A percentile compares a stretch with the other conserved stretches of the same genome.
phyloP scores from a whole-genome alignment of 2,329 filamentous ascomycete genomes.

The Diaporthe eres region DNA sequence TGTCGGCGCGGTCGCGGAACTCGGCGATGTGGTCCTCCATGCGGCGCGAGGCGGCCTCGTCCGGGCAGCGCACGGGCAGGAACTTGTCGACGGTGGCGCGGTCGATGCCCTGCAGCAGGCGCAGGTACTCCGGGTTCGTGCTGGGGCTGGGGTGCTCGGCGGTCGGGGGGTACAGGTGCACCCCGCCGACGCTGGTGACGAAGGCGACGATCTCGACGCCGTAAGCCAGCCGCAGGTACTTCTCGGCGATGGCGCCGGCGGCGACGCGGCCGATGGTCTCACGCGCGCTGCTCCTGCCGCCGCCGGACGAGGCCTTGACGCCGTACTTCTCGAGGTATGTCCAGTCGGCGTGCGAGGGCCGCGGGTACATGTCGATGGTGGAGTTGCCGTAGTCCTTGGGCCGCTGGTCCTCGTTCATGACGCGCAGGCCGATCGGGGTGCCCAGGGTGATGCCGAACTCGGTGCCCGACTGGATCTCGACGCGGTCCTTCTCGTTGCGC shows the following conservation, averaged over 20 bases:
- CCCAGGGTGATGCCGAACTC: constrained; percentile 92
- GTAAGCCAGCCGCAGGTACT: constrained; percentile 86
- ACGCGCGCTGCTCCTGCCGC: constrained; percentile 90
- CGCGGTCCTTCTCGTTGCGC: constrained; percentile 90
- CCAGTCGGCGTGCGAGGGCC: constrained; percentile 95
- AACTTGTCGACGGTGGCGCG: constrained; percentile 84
- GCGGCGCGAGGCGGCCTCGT: constrained; percentile 71
- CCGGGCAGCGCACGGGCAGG: constrained; percentile 89
- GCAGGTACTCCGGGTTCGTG: constrained; percentile 84
- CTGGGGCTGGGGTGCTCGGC: constrained; percentile 76
- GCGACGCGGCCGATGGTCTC: constrained; percentile 96
- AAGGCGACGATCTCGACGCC: constrained; percentile 94
- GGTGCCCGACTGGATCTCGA: constrained; percentile 93
- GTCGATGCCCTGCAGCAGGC: constrained; percentile 79
- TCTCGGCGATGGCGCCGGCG: constrained; percentile 92
- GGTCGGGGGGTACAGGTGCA: constrained; percentile 82
- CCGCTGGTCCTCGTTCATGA: constrained; percentile 92
- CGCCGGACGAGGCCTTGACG: constrained; percentile 90
- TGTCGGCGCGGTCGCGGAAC: constrained; percentile 84
- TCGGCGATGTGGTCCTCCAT: constrained; percentile 87
- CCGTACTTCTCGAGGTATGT: constrained; percentile 99
- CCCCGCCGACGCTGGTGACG: constrained; percentile 85
- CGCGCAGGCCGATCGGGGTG: constrained; percentile 89
- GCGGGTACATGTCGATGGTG: constrained; percentile 92
- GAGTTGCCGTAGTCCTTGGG: constrained; percentile 91